Evolutionary conservation across 106 monocot genomes (phyloP).

Genomic region (Xerophyta viscosa): DNA sequence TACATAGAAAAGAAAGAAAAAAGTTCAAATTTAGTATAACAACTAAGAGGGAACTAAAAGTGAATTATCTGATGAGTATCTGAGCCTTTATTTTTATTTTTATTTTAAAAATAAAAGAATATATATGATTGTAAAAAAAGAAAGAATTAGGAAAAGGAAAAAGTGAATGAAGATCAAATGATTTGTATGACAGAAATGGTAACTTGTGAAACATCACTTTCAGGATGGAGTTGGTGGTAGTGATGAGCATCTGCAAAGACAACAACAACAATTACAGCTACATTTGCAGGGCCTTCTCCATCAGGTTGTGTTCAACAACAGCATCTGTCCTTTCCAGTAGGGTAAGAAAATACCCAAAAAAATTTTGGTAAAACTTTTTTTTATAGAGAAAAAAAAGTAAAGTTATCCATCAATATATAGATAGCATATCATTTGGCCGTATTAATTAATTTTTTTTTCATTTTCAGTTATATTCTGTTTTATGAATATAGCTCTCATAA

Average conservation of each 20-base stretch:
- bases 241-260: constrained; percentile 4
- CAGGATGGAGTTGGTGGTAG: constrained; percentile 29
- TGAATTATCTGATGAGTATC: too few species aligned
- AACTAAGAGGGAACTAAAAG: too few species aligned
- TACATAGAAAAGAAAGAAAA: too few species aligned
- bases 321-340: constrained; percentile 29
- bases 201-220: constrained; percentile 13
- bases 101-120: neutral
- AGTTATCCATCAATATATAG: too few species aligned
- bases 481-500: too few species aligned
- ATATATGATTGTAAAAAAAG: neutral
- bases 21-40: too few species aligned
- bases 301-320: constrained; percentile 24
- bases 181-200: neutral
- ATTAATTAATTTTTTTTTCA: too few species aligned
- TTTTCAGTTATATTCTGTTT: too few species aligned
- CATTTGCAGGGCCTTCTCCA: constrained; percentile 12
- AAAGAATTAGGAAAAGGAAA: neutral
- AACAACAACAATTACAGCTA: constrained; percentile 3
- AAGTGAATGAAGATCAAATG: neutral
- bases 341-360: neutral
- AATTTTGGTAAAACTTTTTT: too few species aligned
- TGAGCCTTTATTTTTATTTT: neutral
- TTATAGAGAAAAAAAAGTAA: too few species aligned
- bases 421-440: too few species aligned